Conservation (phyloP, 345 rosid species). For the Capsella bursapastoris region DNA sequence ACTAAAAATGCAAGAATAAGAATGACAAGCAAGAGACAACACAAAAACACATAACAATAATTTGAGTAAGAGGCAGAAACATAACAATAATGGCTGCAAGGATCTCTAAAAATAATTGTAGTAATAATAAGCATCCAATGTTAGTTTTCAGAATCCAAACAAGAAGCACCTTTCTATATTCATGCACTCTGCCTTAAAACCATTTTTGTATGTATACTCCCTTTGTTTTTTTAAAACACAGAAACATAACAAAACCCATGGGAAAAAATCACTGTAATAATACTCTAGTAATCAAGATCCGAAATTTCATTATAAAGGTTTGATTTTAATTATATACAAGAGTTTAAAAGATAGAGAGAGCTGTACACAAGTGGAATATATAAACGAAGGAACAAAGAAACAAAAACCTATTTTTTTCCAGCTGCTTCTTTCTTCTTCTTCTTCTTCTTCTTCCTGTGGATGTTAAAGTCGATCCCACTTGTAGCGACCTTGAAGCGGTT, state of each 20-base stretch:
- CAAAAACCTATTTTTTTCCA: background rate
- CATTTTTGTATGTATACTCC: background rate
- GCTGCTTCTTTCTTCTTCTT: background rate
- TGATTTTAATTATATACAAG: background rate
- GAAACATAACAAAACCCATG: slow-evolving; percentile 3
- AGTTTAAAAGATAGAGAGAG: background rate
- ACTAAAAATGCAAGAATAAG: background rate
- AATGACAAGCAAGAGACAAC: slow-evolving; percentile 4
- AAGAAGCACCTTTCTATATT: slow-evolving; percentile 28
- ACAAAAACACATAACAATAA: background rate
- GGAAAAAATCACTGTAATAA: background rate
- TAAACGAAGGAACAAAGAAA: background rate
- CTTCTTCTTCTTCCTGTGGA: background rate
- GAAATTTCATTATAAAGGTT: slow-evolving; percentile 8
- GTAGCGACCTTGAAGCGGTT: slow-evolving; percentile 74
- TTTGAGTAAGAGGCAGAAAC: too few species aligned
- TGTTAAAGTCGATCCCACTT: slow-evolving; percentile 62
- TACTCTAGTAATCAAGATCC: slow-evolving; percentile 17
- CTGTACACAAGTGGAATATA: slow-evolving; percentile 40
- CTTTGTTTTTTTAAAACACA: background rate
- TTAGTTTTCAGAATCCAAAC: slow-evolving; percentile 34
- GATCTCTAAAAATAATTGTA: background rate
- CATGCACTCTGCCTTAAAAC: slow-evolving; percentile 4
- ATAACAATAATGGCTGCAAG: background rate
- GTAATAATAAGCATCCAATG: slow-evolving; percentile 44